Percentiles rank a stretch among this genome's conserved stretches.
Evolutionary conservation across 2,329 filamentous ascomycete species (phyloP).

Genomic region (Sclerotinia glacialis): DNA sequence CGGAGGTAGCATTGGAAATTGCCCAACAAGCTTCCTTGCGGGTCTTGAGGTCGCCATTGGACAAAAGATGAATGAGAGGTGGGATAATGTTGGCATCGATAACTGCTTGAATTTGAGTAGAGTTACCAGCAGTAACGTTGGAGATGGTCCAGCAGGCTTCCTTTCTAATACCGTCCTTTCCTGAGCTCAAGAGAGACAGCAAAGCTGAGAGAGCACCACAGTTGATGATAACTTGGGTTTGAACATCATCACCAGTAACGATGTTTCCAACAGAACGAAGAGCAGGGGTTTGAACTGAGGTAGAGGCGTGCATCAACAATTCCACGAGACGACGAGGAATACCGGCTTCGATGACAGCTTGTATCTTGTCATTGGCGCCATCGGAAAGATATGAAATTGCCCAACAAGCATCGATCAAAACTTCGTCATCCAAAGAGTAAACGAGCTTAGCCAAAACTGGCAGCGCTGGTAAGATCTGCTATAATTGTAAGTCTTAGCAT

Average conservation of each 20-base stretch:
- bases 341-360: slow-evolving; percentile 96
- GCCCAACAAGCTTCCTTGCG: slow-evolving; percentile 99
- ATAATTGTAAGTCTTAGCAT: slow-evolving; percentile 35
- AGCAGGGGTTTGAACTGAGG: slow-evolving; percentile 95
- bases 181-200: slow-evolving; percentile 90
- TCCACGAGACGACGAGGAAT: slow-evolving; percentile 96
- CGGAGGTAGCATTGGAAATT: slow-evolving; percentile 96
- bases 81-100: slow-evolving; percentile 97
- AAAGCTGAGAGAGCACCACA: slow-evolving; percentile 89
- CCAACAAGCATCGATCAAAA: slow-evolving; percentile 98
- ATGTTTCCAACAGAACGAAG: slow-evolving; percentile 98
- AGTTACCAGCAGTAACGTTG: slow-evolving; percentile 98
- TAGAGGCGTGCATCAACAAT: slow-evolving; percentile 96
- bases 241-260: slow-evolving; percentile 95
- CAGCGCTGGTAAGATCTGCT: slow-evolving; percentile 86
- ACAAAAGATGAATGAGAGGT: slow-evolving; percentile 90
- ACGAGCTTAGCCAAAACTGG: slow-evolving; percentile 96
- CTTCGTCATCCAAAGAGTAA: slow-evolving; percentile 97
- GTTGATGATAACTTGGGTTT: slow-evolving; percentile 99
- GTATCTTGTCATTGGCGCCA: slow-evolving; percentile 98
- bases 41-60: slow-evolving; percentile 97
- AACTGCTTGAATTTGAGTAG: slow-evolving; percentile 93
- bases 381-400: slow-evolving; percentile 98
- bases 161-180: slow-evolving; percentile 98
- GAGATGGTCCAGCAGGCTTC: slow-evolving; percentile 99